Evolutionary conservation across 2,329 filamentous ascomycete species (phyloP).

Genomic region (Didymellaceae sp.): DNA sequence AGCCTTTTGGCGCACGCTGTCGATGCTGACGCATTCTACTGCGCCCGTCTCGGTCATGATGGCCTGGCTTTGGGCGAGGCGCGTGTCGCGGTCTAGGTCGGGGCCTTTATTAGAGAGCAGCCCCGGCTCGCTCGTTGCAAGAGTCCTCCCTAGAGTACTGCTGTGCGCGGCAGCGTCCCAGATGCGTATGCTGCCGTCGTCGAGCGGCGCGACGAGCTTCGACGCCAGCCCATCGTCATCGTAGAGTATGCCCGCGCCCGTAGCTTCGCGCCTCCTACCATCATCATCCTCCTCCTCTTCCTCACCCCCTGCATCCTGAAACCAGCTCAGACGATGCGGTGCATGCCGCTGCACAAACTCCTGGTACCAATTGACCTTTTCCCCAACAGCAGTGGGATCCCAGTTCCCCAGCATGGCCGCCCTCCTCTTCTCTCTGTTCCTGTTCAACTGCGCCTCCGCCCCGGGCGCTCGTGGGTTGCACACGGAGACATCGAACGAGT

Average conservation of each 20-base stretch:
- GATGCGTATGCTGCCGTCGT: conserved; percentile 85
- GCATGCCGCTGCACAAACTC: conserved; percentile 87
- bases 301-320: conserved; percentile 64
- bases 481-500: conserved; percentile 29
- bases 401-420: conserved; percentile 75
- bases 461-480: conserved; percentile 38
- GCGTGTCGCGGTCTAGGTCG: conserved; percentile 50
- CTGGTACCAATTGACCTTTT: conserved; percentile 82
- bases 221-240: conserved; percentile 60
- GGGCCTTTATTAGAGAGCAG: conserved; percentile 67
- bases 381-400: conserved; percentile 77
- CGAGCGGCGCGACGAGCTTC: conserved; percentile 76
- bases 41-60: conserved; percentile 74
- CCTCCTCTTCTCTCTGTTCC: conserved; percentile 50
- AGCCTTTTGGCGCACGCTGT: conserved; percentile 69
- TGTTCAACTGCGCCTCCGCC: conserved; percentile 38
- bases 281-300: conserved; percentile 48
- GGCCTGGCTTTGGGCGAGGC: conserved; percentile 54
- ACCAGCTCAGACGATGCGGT: conserved; percentile 76
- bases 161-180: conserved; percentile 69
- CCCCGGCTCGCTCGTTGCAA: conserved; percentile 70
- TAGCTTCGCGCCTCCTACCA: conserved; percentile 64
- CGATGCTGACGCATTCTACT: conserved; percentile 83
- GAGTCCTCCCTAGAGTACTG: conserved; percentile 68
- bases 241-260: conserved; percentile 73